These are phyloP conservation scores for Rhizopus arrhizus DNA, from an alignment of 371 early-diverging fungal genomes.

Conservation along the genomic window DNA sequence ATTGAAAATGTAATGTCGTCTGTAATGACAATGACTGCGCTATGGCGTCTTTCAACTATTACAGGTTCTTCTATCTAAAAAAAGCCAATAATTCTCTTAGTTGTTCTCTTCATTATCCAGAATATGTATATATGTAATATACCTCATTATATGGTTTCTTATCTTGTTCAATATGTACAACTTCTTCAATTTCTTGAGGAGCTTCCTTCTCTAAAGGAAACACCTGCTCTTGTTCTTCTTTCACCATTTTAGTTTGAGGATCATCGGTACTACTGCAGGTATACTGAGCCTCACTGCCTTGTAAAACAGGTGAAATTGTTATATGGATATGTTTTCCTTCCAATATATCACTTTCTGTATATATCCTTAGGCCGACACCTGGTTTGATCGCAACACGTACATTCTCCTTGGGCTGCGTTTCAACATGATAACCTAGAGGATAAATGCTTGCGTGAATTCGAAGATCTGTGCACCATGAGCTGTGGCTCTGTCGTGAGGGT, in stretches of 20 bases:
- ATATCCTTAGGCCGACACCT: constrained; percentile 42
- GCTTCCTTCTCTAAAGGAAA: background rate
- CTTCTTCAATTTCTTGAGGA: background rate
- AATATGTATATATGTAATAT: background rate
- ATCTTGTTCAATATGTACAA: background rate
- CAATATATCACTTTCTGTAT: constrained; percentile 30
- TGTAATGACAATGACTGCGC: constrained; percentile 37
- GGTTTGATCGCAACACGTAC: constrained; percentile 37
- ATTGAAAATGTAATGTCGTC: constrained; percentile 53
- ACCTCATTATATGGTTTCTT: background rate
- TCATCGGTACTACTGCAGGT: constrained; percentile 20
- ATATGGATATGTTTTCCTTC: constrained; percentile 37
- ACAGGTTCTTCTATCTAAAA: background rate
- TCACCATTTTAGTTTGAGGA: background rate
- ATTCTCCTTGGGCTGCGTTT: constrained; percentile 19
- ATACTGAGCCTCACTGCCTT: constrained; percentile 11
- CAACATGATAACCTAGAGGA: constrained; percentile 34
- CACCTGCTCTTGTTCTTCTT: constrained; percentile 3
- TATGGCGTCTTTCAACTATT: constrained; percentile 22
- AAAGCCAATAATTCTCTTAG: background rate
- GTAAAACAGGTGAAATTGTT: constrained; percentile 21
- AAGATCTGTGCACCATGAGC: constrained; percentile 48
- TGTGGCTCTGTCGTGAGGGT: constrained; percentile 31
- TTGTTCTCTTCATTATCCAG: background rate
- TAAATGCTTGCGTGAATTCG: constrained; percentile 44